phyloP scores from a whole-genome alignment of 345 rosid genomes.

The Gynandropsis gynandra region DNA sequence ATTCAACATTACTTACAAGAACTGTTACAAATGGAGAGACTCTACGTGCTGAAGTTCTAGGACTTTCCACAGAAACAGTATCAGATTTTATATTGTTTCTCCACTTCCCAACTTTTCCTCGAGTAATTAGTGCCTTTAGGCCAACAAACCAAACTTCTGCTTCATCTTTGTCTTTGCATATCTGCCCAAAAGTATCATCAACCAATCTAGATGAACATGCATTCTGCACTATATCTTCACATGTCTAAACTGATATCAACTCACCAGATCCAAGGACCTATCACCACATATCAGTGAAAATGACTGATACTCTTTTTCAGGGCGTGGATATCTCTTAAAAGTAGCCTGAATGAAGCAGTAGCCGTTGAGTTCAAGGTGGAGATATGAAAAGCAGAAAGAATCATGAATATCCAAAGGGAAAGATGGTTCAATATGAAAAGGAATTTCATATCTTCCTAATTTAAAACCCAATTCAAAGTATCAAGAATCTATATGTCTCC shows the following conservation, averaged over 20 bases:
- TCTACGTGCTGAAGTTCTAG: slow-evolving; percentile 32
- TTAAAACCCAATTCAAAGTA: too few species aligned
- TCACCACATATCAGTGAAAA: slow-evolving; percentile 83
- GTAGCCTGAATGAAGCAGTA: slow-evolving; percentile 52
- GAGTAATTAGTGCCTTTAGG: slow-evolving; percentile 58
- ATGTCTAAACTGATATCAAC: slow-evolving; percentile 15
- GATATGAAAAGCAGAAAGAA: too few species aligned
- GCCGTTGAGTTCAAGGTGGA: not conserved
- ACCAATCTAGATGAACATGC: slow-evolving; percentile 4
- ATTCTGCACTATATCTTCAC: not conserved
- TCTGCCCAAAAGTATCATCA: slow-evolving; percentile 38
- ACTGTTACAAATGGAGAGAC: slow-evolving; percentile 43
- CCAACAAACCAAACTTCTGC: slow-evolving; percentile 93
- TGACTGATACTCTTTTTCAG: slow-evolving; percentile 96
- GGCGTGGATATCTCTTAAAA: slow-evolving; percentile 90
- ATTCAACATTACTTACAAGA: slow-evolving; percentile 39
- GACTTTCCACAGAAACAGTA: slow-evolving; percentile 41
- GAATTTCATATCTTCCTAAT: too few species aligned
- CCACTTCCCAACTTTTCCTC: slow-evolving; percentile 42
- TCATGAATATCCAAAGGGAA: too few species aligned
- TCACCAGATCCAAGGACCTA: slow-evolving; percentile 83
- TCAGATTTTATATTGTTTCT: slow-evolving; percentile 42
- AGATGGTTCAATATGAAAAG: too few species aligned
- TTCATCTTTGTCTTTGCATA: slow-evolving; percentile 96
- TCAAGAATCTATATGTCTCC: too few species aligned